Base-by-base conservation (phyloP, 257 asterid genomes). In the Gentiana dahurica region DNA sequence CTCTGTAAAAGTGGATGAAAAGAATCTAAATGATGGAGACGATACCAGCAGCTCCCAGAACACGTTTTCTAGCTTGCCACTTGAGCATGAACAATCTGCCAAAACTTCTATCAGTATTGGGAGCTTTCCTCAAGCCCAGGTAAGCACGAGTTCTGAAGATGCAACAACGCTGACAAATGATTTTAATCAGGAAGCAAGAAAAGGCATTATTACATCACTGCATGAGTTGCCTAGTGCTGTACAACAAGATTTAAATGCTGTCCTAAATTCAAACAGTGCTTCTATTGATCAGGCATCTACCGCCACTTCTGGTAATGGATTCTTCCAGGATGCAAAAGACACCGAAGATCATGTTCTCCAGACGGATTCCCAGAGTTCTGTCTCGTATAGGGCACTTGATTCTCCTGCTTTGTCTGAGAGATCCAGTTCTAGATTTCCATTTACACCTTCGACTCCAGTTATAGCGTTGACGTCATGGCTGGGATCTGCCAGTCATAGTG, bases 391-490 rank as follows among this genome's bases (percentile, higher is more conserved):
- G 39, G 70, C 77, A 60, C 62, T 55, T 59, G 95, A 71, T 56
- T 83, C 97, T 64, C 91, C 97, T 32, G 50, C 64, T 65, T 67
- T 72, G 49, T 83, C 97, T 10, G 99, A 88, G 79, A 85, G 66
- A 71, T 83, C 94, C 65, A 78, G 49, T 79, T 77, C 90, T 60
- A 79, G 71, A 69, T 66, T 63, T 62, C 73, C 79, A 38, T 62
- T 65, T 7, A 63, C 80, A 50, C 73, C 87, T n/a, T 75, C 94
- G 33, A 80, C 97, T 49, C 94, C 99, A 48, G 95, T 80, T 73
- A n/a, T 83, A 67, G 86, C 96, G 58, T 68, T 90, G 77, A 83
- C 98, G 62, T 85, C 97, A 44, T 91, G 95, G 98, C 77, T 85
- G 64, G 97, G 97, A 55, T 77, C 83, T 69, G 57, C 70, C 54